Conservation (phyloP, 1,284 basidiomycete species). For the Erythrobasidium hasegawianum region DNA sequence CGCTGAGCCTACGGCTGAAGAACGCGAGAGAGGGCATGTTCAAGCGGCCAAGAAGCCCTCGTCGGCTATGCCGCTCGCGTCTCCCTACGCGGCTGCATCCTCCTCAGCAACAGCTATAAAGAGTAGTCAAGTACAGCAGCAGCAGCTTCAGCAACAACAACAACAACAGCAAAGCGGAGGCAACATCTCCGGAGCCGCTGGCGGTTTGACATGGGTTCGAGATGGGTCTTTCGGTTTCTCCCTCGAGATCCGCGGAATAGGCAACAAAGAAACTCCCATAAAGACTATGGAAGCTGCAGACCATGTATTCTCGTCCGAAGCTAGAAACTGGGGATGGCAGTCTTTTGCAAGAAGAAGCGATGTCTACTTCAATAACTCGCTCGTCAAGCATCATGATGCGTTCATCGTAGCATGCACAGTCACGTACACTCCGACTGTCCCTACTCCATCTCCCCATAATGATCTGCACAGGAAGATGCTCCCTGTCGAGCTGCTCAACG, state of each 20-base stretch:
- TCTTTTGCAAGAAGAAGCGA: slow-evolving; percentile 45
- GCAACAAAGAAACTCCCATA: slow-evolving; percentile 40
- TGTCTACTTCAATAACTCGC: slow-evolving; percentile 47
- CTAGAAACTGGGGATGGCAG: slow-evolving; percentile 50
- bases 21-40: slow-evolving; percentile 41
- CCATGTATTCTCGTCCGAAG: slow-evolving; percentile 49
- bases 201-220: slow-evolving; percentile 42
- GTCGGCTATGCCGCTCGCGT: slow-evolving; percentile 5
- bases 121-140: background rate
- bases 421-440: slow-evolving; percentile 43
- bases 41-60: slow-evolving; percentile 14
- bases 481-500: slow-evolving; percentile 43
- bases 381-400: slow-evolving; percentile 45
- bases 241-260: slow-evolving; percentile 42
- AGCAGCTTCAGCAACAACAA: slow-evolving; percentile 7
- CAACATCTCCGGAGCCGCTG: slow-evolving; percentile 2
- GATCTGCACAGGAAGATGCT: slow-evolving; percentile 39
- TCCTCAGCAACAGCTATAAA: background rate
- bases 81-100: slow-evolving; percentile 5
- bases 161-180: slow-evolving; percentile 11
- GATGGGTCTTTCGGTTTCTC: slow-evolving; percentile 46
- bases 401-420: slow-evolving; percentile 51
- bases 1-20: slow-evolving; percentile 44
- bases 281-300: slow-evolving; percentile 50
- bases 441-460: slow-evolving; percentile 11